A percentile compares a stretch with the other conserved stretches of the same genome.
phyloP scores from a whole-genome alignment of 805 yeast genomes.

The Cyberlindnera bimundalis region DNA sequence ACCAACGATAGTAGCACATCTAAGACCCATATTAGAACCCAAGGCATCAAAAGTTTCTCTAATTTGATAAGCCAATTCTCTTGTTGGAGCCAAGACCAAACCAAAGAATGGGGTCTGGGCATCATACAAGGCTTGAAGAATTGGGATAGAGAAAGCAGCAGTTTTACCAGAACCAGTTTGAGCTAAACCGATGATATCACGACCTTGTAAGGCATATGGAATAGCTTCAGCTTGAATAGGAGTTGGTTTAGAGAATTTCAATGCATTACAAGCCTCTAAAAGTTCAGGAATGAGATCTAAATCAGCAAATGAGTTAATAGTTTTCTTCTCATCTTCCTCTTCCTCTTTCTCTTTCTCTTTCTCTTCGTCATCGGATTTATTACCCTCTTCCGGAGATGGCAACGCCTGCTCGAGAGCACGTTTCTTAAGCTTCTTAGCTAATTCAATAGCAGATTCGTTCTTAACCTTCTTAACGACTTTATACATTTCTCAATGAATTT shows the following conservation, averaged over 20 bases:
- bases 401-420: conserved; percentile 37
- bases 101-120: conserved; percentile 87
- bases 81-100: conserved; percentile 80
- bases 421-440: conserved; percentile 54
- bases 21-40: conserved; percentile 89
- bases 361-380: neutral
- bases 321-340: conserved; percentile 21
- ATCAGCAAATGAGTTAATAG: conserved; percentile 45
- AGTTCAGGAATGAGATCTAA: conserved; percentile 73
- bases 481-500: neutral
- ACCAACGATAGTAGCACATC: conserved; percentile 87
- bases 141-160: conserved; percentile 97
- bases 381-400: too few relatives aligned
- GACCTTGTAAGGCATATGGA: conserved; percentile 86
- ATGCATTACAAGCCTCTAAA: conserved; percentile 68
- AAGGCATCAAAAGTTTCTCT: conserved; percentile 93
- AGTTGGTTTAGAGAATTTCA: conserved; percentile 81
- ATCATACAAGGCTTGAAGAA: conserved; percentile 85
- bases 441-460: conserved; percentile 38
- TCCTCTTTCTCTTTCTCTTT: conserved; percentile 1
- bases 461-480: conserved; percentile 26
- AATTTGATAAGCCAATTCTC: conserved; percentile 84
- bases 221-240: conserved; percentile 91
- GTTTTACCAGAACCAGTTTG: conserved; percentile 99
- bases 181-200: conserved; percentile 93